Conservation (phyloP, 2,329 filamentous ascomycete species). For the Pseudogymnoascus sp. region DNA sequence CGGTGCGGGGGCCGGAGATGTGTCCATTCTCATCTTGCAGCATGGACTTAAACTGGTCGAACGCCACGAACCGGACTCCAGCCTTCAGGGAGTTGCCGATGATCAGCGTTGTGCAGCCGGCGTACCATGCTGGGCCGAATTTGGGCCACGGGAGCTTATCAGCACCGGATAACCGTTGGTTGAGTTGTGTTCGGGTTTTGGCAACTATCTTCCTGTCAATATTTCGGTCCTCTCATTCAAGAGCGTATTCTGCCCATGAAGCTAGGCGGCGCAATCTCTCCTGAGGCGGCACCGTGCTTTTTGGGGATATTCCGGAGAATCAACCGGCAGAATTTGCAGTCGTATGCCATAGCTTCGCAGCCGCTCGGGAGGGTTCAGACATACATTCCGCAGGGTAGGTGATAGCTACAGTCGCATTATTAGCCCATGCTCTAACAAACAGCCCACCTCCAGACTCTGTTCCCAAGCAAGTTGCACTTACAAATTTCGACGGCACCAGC, state of each 20-base stretch:
- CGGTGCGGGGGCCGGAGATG: slow-evolving; percentile 81
- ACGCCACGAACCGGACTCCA: slow-evolving; percentile 90
- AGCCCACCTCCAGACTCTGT: neutral
- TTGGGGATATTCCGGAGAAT: neutral
- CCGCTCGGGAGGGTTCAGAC: slow-evolving; percentile 23
- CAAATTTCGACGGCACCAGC: slow-evolving; percentile 92
- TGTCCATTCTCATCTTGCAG: slow-evolving; percentile 78
- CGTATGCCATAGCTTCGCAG: neutral
- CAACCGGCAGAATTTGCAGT: neutral
- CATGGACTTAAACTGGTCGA: slow-evolving; percentile 84
- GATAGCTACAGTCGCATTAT: slow-evolving; percentile 47
- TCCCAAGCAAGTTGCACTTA: slow-evolving; percentile 31
- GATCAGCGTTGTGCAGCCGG: slow-evolving; percentile 92
- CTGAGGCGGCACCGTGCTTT: neutral
- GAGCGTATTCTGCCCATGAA: neutral
- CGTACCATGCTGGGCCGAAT: slow-evolving; percentile 93
- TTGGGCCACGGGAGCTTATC: slow-evolving; percentile 92
- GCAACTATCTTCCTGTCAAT: slow-evolving; percentile 43
- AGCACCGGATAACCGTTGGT: slow-evolving; percentile 67
- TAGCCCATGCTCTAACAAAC: slow-evolving; percentile 23
- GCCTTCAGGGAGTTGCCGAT: slow-evolving; percentile 96
- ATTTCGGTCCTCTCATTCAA: neutral
- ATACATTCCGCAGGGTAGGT: slow-evolving; percentile 91
- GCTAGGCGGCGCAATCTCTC: neutral
- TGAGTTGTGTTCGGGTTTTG: slow-evolving; percentile 91